A percentile compares a stretch with the other conserved stretches of the same genome.
These are phyloP conservation scores for Heritiera fomes DNA, from an alignment of 345 rosid species.

Conservation along the genomic window DNA sequence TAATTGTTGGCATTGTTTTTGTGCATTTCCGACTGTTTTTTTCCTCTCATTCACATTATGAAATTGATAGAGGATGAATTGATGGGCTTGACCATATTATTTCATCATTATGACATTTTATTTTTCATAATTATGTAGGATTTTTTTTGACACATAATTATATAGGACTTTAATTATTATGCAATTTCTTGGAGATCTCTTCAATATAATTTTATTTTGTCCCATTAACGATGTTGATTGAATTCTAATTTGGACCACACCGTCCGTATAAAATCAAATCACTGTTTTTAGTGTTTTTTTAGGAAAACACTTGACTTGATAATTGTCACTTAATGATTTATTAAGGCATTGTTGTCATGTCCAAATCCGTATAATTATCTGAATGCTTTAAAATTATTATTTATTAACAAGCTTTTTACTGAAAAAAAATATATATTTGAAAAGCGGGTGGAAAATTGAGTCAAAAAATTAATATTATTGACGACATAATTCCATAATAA, in stretches of 20 bases:
- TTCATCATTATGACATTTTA: not conserved
- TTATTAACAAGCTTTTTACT: not conserved
- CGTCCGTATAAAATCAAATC: not conserved
- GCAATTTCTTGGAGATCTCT: not conserved
- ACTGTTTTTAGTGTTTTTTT: not conserved
- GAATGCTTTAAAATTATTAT: not conserved
- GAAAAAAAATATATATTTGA: not conserved
- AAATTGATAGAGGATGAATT: not conserved
- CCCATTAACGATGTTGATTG: not conserved
- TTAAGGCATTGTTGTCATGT: not conserved
- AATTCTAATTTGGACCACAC: not conserved
- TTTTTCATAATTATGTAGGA: not conserved
- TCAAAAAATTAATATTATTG: not conserved
- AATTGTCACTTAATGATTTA: not conserved
- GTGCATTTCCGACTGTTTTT: not conserved
- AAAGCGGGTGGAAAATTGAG: not conserved
- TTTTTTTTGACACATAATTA: not conserved
- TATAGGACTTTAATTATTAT: not conserved
- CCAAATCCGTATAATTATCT: not conserved
- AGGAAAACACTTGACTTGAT: not conserved
- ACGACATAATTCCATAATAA: not conserved
- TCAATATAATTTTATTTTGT: conserved; percentile 7
- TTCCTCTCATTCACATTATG: not conserved
- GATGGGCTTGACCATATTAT: not conserved
- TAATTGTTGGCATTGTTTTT: not conserved